phyloP scores from a whole-genome alignment of 257 asterid genomes.

The Nicotiana sylvestris region DNA sequence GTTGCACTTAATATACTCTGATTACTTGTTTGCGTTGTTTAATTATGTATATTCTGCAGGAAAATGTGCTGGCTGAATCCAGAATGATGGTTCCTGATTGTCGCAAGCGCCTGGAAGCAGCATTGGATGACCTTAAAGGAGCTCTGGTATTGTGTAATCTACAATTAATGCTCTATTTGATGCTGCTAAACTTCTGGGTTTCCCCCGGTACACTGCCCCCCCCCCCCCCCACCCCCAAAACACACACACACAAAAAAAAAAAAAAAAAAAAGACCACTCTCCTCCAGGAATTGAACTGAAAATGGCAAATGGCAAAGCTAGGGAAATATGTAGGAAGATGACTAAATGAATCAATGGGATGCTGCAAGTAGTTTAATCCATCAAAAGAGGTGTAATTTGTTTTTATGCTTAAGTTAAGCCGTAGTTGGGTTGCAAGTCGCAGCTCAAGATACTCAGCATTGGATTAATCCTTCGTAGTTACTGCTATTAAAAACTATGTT shows the following conservation, averaged over 20 bases:
- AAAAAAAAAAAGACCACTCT: background rate
- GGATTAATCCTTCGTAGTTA: background rate
- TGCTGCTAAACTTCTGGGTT: background rate
- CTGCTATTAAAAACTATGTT: background rate
- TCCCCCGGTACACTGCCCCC: background rate
- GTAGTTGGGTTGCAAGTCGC: background rate
- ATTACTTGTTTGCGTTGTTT: background rate
- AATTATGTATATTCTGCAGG: conserved; percentile 37
- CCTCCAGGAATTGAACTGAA: background rate
- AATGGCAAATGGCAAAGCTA: background rate
- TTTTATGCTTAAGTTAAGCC: background rate
- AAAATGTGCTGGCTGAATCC: conserved; percentile 87
- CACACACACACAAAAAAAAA: no score
- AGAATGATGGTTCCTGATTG: conserved; percentile 98
- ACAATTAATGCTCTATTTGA: background rate
- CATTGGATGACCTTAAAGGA: conserved; percentile 69
- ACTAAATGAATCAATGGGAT: background rate
- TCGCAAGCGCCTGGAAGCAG: conserved; percentile 75
- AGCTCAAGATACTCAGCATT: background rate
- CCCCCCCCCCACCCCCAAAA: no score
- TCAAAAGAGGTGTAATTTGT: background rate
- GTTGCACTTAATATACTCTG: background rate
- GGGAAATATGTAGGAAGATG: background rate
- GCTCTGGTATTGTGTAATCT: conserved; percentile 44
- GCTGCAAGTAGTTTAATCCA: background rate